Evolutionary conservation across 768 basidiomycete genomes (phyloP), one percentile per base, ranked within the genome.

Genomic region (Pleurotus salmoneostramineus): DNA sequence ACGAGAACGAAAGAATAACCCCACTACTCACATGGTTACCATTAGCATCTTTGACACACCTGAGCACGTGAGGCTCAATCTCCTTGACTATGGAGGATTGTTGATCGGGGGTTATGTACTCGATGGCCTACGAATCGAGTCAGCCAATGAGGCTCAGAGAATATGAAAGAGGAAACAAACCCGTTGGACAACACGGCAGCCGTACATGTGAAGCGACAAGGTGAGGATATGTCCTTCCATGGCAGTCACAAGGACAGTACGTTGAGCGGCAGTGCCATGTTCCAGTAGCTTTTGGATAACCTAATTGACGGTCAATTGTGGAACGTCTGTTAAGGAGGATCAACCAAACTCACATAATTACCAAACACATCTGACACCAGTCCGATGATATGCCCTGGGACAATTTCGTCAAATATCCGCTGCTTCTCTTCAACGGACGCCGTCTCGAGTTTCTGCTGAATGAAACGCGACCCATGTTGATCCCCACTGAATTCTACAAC

Each of bases 391-490:
- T 88, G 84, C 44, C 81, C 71, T 21, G 93, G 92, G 17, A 91
- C 80, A 63, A 98, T 91, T 74, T 98, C 96, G 50, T 90, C 85
- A 61, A 94, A 97, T 37, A 96, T 79, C 35, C 76, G 69, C 63
- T 90, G 83, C 68, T 85, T 88, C 65, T 94, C 93, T 59, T 93
- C 92, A 40, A 78, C 77, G n/a, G 83, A 79, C 4, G 93, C 89
- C 2, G 73, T 75, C 68, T 91, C 87, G 43, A 98, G 77, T 66
- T 89, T 88, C 64, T 90, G 86, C 69, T 98, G 96, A 60, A 99
- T 95, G 71, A 98, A 94, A 6, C 96, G 85, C n/a, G 95, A 97
- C n/a, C 95, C 96, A 61, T 95, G 91, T 68, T 97, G 95, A 71
- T 98, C 96, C 11, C 85, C 84, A 58, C 91, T 88, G 69, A 99